Conservation (phyloP, 805 yeast genomes). For the Babjeviella inositovora region DNA sequence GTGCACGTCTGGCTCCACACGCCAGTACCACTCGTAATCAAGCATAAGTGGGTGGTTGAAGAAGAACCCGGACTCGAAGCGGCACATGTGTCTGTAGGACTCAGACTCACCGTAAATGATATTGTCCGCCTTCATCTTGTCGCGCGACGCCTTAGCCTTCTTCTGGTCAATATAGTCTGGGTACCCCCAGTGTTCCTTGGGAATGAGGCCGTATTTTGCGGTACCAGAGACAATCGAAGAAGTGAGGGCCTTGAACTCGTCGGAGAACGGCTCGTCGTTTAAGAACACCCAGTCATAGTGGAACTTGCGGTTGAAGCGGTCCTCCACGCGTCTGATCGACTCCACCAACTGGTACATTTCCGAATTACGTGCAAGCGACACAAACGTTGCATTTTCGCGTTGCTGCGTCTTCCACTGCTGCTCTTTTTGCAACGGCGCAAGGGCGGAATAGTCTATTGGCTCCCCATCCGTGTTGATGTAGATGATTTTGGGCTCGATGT, state of each 20-base stretch:
- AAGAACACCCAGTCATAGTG: conserved; percentile 89
- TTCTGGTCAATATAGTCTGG: conserved; percentile 69
- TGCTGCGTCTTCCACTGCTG: too few relatives aligned
- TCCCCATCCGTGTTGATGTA: too few relatives aligned
- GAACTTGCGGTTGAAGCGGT: conserved; percentile 59
- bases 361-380: conserved; percentile 52
- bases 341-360: conserved; percentile 42
- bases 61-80: conserved; percentile 76
- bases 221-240: conserved; percentile 43
- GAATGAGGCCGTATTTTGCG: conserved; percentile 58
- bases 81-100: conserved; percentile 81
- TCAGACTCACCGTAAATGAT: conserved; percentile 64
- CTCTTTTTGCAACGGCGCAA: too few relatives aligned
- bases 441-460: too few relatives aligned
- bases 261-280: conserved; percentile 63
- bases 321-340: conserved; percentile 60
- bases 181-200: conserved; percentile 72
- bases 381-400: conserved; percentile 32
- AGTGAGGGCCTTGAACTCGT: conserved; percentile 48
- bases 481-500: too few relatives aligned
- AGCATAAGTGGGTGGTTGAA: conserved; percentile 53
- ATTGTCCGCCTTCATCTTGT: conserved; percentile 32
- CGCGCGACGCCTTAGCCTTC: conserved; percentile 49
- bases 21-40: conserved; percentile 80
- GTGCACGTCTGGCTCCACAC: conserved; percentile 75